These are phyloP conservation scores for Tricholoma bakamatsutake DNA, from an alignment of 768 basidiomycete species.

Conservation along the genomic window DNA sequence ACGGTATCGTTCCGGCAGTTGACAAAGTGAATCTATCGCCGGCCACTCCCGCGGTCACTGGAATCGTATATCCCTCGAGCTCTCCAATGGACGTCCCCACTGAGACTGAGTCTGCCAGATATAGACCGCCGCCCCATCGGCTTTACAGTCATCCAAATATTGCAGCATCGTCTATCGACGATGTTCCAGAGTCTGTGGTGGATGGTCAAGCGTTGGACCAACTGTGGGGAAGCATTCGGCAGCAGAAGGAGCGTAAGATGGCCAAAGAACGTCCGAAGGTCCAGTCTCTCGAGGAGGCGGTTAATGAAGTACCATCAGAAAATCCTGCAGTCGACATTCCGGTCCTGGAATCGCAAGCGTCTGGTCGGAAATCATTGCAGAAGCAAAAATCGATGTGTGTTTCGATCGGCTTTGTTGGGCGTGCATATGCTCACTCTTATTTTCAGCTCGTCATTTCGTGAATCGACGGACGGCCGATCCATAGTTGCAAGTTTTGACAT, in stretches of 20 bases:
- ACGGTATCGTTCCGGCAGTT: constrained; percentile 10
- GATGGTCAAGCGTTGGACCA: constrained; percentile 44
- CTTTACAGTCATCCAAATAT: constrained; percentile 35
- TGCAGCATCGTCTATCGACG: constrained; percentile 38
- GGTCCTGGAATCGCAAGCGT: constrained; percentile 29
- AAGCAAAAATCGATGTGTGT: constrained; percentile 63
- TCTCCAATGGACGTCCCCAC: constrained; percentile 30
- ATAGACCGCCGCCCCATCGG: constrained; percentile 14
- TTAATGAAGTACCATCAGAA: constrained; percentile 30
- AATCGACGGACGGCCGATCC: constrained; percentile 65
- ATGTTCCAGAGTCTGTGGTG: constrained; percentile 32
- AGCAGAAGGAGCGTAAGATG: constrained; percentile 61
- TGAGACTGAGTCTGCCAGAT: constrained; percentile 27
- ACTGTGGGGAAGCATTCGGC: constrained; percentile 62
- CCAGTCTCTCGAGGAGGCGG: constrained; percentile 52
- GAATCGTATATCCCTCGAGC: constrained; percentile 38
- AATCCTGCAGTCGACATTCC: constrained; percentile 32
- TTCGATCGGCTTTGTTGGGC: constrained; percentile 5
- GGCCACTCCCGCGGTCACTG: constrained; percentile 42
- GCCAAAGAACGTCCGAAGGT: constrained; percentile 66
- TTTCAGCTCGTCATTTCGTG: constrained; percentile 58
- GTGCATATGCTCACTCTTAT: constrained; percentile 13
- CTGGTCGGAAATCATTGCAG: constrained; percentile 40
- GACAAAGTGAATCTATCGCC: constrained; percentile 28
- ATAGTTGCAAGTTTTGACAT: constrained; percentile 70